Evolutionary conservation across 331 rosid genomes (phyloP).

Genomic region (Acacia concinna): DNA sequence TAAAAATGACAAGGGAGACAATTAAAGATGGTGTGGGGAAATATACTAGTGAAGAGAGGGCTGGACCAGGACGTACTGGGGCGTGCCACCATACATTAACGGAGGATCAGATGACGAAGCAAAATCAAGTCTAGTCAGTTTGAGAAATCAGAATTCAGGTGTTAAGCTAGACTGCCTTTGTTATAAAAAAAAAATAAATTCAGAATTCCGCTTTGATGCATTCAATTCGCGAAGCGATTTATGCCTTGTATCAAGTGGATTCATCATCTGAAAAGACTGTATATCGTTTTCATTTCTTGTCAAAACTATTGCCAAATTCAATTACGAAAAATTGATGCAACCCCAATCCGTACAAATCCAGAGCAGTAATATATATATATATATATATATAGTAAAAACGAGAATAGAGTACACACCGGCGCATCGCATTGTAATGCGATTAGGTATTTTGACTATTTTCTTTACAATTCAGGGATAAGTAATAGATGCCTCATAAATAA

Average conservation of each 20-base stretch:
- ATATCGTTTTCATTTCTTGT: conserved; percentile 20
- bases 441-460: background rate
- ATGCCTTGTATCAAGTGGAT: background rate
- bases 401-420: background rate
- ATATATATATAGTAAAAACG: no score
- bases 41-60: background rate
- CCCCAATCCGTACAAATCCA: background rate
- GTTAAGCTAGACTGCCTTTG: no score
- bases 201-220: background rate
- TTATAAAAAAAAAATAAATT: no score
- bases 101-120: background rate
- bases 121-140: background rate
- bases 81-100: conserved; percentile 2
- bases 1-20: background rate
- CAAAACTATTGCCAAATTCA: background rate
- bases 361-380: background rate
- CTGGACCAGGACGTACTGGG: background rate
- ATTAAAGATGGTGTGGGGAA: background rate
- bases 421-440: background rate
- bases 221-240: conserved; percentile 15
- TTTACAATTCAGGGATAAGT: background rate
- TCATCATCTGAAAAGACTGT: background rate
- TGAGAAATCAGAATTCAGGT: background rate
- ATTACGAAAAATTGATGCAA: background rate
- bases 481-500: background rate